These are phyloP conservation scores for Juncus inflexus DNA, from an alignment of 176 grass and related monocot species.

Conservation along the genomic window DNA sequence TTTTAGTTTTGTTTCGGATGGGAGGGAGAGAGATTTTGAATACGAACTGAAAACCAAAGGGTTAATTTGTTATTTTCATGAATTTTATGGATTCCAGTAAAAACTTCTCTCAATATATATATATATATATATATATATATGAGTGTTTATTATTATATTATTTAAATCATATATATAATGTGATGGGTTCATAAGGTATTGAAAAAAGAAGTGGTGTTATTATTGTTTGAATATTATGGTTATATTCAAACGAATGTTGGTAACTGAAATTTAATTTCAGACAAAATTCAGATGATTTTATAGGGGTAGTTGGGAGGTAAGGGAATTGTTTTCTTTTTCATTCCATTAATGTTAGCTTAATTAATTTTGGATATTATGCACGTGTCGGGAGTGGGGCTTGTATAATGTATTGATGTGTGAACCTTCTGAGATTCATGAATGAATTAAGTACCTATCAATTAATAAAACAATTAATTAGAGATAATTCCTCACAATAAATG, in stretches of 20 bases:
- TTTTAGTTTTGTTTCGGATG: background rate
- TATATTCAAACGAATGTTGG: too few relatives aligned
- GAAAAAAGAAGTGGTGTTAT: too few relatives aligned
- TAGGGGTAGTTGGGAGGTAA: conserved; percentile 16
- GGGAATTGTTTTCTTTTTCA: conserved; percentile 18
- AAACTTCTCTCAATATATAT: too few relatives aligned
- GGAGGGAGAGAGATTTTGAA: conserved; percentile 16
- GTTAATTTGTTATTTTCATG: conserved; percentile 1
- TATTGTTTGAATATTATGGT: too few relatives aligned
- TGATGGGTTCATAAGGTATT: too few relatives aligned
- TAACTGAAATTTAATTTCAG: too few relatives aligned
- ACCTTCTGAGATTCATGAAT: too few relatives aligned
- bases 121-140: too few relatives aligned
- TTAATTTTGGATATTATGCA: background rate
- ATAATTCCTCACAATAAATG: background rate
- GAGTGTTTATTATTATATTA: too few relatives aligned
- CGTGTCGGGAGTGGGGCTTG: conserved; percentile 4
- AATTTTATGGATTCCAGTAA: background rate
- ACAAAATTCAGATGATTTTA: background rate
- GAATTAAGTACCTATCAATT: too few relatives aligned
- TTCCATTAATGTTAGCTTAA: background rate
- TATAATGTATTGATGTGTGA: background rate
- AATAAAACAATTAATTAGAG: too few relatives aligned
- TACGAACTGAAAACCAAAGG: background rate
- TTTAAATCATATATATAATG: too few relatives aligned